Percentiles rank a stretch among this genome's conserved stretches.
These are phyloP conservation scores for Urostyla sp. DNA, from an alignment of 73 alveolate genomes.

Conservation along the genomic window DNA sequence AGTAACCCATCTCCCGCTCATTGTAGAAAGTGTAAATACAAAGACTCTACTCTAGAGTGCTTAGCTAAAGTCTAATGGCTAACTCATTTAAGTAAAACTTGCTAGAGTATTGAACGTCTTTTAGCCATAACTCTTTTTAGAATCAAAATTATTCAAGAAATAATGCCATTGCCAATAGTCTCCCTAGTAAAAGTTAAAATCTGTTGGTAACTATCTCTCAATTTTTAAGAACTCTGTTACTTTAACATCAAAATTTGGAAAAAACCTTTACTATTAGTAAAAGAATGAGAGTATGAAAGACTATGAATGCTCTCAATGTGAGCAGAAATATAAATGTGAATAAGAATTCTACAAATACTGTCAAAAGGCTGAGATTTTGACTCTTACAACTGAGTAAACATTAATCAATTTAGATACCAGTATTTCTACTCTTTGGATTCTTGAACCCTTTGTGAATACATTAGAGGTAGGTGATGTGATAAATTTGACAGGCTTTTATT, in stretches of 20 bases:
- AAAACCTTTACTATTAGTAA: constrained; percentile 16
- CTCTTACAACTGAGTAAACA: not conserved
- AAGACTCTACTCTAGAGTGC: constrained; percentile 18
- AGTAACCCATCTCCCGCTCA: constrained; percentile 36
- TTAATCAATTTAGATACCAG: not conserved
- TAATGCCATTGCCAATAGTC: constrained; percentile 15
- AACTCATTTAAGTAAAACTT: constrained; percentile 23
- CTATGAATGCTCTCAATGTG: constrained; percentile 8
- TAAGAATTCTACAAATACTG: constrained; percentile 11
- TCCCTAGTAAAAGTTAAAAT: constrained; percentile 1
- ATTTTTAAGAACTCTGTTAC: constrained; percentile 50
- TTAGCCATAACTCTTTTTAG: constrained; percentile 12
- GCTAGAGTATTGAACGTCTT: constrained; percentile 47
- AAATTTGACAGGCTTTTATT: constrained; percentile 54
- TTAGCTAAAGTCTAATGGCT: constrained; percentile 26
- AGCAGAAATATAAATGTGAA: not conserved
- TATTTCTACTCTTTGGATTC: constrained; percentile 43
- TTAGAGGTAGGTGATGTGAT: constrained; percentile 41
- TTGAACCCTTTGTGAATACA: constrained; percentile 53
- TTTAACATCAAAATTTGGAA: not conserved
- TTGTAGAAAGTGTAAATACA: constrained; percentile 9
- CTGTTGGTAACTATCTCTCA: constrained; percentile 33
- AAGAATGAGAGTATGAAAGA: not conserved
- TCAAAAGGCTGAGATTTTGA: constrained; percentile 57
- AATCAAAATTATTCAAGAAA: not conserved